Evolutionary conservation across 148 eudicot species (phyloP).

Genomic region (Amaranthus hypochondriacus): DNA sequence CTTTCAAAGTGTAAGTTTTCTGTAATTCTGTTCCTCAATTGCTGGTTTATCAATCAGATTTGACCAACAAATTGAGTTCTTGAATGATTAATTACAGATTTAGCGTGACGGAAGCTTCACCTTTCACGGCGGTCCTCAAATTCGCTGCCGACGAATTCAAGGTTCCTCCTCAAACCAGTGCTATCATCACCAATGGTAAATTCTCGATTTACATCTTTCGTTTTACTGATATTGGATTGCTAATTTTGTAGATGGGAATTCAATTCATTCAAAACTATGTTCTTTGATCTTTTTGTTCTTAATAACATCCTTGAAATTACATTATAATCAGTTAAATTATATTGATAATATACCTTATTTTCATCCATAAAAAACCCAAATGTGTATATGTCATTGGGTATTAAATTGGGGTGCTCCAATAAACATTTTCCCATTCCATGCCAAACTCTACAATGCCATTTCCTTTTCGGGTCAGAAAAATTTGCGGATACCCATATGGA

Average conservation of each 20-base stretch:
- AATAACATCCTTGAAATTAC: slow-evolving; percentile 5
- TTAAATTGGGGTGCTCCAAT: not conserved
- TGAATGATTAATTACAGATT: slow-evolving; percentile 37
- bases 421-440: slow-evolving; percentile 3
- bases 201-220: not conserved
- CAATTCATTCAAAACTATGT: not conserved
- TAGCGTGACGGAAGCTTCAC: slow-evolving; percentile 94
- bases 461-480: not conserved
- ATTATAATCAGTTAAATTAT: not conserved
- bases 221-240: not conserved
- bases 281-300: not conserved
- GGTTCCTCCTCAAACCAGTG: slow-evolving; percentile 98
- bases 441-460: not conserved
- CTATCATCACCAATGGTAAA: slow-evolving; percentile 88
- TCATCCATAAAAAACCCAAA: not conserved
- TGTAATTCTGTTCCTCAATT: not conserved
- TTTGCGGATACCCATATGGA: not conserved
- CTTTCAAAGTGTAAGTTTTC: slow-evolving; percentile 79
- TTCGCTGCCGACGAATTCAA: slow-evolving; percentile 98
- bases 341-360: not conserved
- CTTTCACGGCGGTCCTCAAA: slow-evolving; percentile 92
- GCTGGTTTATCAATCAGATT: not conserved
- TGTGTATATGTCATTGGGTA: not conserved
- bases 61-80: not conserved
- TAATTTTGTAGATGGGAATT: not conserved